A percentile compares a stretch with the other conserved stretches of the same genome.
Evolutionary conservation across 1,139 yeast species (phyloP).

Genomic region (Blastobotrys indianensis): DNA sequence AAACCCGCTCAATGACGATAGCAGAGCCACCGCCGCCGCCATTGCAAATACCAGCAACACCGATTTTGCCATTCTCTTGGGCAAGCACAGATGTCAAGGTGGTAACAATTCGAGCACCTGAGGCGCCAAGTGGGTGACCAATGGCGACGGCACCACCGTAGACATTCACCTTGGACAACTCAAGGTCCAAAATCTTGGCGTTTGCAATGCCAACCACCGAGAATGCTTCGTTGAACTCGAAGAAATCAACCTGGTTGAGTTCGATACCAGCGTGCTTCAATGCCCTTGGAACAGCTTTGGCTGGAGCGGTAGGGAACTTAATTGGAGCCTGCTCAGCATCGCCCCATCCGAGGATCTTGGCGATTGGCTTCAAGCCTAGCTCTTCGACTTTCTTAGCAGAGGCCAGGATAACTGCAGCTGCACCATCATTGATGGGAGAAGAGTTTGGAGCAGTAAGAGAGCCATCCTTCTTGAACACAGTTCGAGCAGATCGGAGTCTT

Average conservation of each 20-base stretch:
- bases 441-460: constrained; percentile 97
- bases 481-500: constrained; percentile 72
- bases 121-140: constrained; percentile 96
- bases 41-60: constrained; percentile 94
- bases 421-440: constrained; percentile 94
- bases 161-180: constrained; percentile 70
- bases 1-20: constrained; percentile 52
- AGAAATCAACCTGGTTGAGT: constrained; percentile 61
- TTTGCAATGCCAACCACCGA: constrained; percentile 93
- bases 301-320: constrained; percentile 92
- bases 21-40: constrained; percentile 99
- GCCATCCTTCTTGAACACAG: constrained; percentile 82
- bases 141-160: constrained; percentile 98
- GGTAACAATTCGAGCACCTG: constrained; percentile 92
- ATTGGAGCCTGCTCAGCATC: constrained; percentile 94
- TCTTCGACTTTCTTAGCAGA: constrained; percentile 78
- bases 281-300: constrained; percentile 92
- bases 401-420: constrained; percentile 85
- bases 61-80: constrained; percentile 74
- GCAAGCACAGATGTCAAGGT: constrained; percentile 70
- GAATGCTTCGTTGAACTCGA: constrained; percentile 95
- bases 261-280: constrained; percentile 73
- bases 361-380: constrained; percentile 80
- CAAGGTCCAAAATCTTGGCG: constrained; percentile 62
- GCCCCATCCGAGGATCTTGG: constrained; percentile 89